Base-by-base conservation (phyloP, 768 basidiomycete genomes). In the Psilocybe sp. region DNA sequence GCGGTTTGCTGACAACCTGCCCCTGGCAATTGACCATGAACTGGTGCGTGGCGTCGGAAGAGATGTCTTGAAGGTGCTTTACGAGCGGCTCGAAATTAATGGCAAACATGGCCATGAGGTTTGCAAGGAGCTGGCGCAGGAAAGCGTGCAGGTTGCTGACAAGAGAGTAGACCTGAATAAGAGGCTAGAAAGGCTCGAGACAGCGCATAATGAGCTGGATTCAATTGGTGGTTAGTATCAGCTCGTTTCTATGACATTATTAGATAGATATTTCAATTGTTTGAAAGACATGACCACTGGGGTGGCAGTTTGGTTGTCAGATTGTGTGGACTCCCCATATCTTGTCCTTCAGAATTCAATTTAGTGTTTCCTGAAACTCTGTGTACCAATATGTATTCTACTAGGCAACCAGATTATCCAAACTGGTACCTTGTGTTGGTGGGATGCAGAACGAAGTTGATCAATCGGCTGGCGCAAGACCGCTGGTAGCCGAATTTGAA, bases 1-100 rank as follows among this genome's bases (percentile, higher is more conserved):
- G 60, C 73, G 81, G 5, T 75, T 82, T 51, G 68, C 69, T 2
- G 82, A 84, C 56, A 76, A 70, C 43, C 59, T 84, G 1, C 79
- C 82, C 7, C 63, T 76, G 41, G 72, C 77, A 5, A 76, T 84
- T 47, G 82, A 84, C 56, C 58, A 69, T 33, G 73, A 78, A 49
- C 73, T 82, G 32, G 68, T 83, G 4, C 72, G 72, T 3, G 83
- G 80, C 0, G 47, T 80, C 7, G 69, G 72, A 42, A 60, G 69
- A 0, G 72, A 69, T 0, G 58, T 87, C 1, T 66, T 81, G 11
- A 63, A 59, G 14, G 70, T 65, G 0, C 61, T 88, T 7, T 67
- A 69, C 34, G 55, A 62, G 1, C 77, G 76, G 1, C 73, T 88
- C 4, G 74, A 74, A 0, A 65, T 86, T 40, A 75, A 76, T 10